Evolutionary conservation across 192 early-diverging fungal genomes (phyloP), one percentile per base, ranked within the genome.

Genomic region (Entomortierella lignicola): DNA sequence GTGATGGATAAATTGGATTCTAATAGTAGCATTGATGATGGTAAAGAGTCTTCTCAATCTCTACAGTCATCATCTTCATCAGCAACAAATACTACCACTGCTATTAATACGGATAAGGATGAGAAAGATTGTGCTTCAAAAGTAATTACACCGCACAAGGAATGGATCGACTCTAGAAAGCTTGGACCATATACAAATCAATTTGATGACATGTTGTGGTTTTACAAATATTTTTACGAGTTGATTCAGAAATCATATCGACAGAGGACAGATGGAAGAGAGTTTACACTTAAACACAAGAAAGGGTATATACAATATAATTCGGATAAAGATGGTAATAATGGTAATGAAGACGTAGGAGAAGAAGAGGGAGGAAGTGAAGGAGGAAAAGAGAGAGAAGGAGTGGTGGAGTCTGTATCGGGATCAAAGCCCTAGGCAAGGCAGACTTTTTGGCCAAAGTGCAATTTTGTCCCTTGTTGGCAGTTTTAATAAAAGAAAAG

Each of bases 141-240:
- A 13, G 58, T 60, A 21, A 53, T 79, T 61, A 63, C 74, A 8
- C 66, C 74, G 12, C 74, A 79, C 51, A 63, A 63, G 27, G 66
- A 79, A 47, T 69, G 60, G 61, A 63, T 79, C 23, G 60, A 53
- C 11, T 43, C 74, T 15, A 32, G 65, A 25, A 41, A 70, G n/a
- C 30, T 69, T n/a, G 64, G 62, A 20, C 60, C 67, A 1, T 95
- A 95, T 82, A 81, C 86, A 51, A 95, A 96, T 12, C 86, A 89
- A 60, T 96, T 93, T 73, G 97, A 98, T 64, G 89, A 93, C 70
- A 85, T 98, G 54, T 81, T 98, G 83, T 97, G 89, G 79, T 97
- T 95, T 72, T 98, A 94, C 86, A 94, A 92, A 71, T 89, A 90
- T 64, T 94, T 97, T 82, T 98, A 95, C 73, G 89, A 93, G 48